Evolutionary conservation across 331 rosid species (phyloP), one percentile per base, ranked within the genome.

Genomic region (Erythrophleum ivorense): DNA sequence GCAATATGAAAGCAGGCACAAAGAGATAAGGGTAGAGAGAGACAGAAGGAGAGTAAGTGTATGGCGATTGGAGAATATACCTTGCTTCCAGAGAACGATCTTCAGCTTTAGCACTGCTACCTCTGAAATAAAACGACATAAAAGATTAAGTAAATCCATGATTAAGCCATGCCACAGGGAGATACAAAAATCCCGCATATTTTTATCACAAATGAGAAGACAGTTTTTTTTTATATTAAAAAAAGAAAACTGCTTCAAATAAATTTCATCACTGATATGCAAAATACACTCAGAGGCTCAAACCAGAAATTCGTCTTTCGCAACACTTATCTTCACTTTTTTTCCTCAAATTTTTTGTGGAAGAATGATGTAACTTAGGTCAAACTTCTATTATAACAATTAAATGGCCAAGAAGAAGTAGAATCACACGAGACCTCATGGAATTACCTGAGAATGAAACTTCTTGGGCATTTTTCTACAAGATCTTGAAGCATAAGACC

Each of bases 21-120:
- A 19, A 11, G 31, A 13, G 52, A 65, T 50, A 5, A 65, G 34
- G 77, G 33, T 60, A 40, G 58, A 46, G 80, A 59, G 55, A 62
- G 13, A 33, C n/a, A 43, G 0, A 24, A 24, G 19, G 54, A 80
- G 80, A 3, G 67, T 54, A 69, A 54, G 58, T 15, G 38, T 57
- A 67, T 24, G 38, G 38, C 31, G 68, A 62, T 33, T 72, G 36
- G 73, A 50, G 41, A 76, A 65, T 40, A 74, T 88, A 94, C 99
- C 94, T 94, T 83, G 94, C 99, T 84, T 90, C 91, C 80, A 86
- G 92, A 81, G 99, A 88, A 60, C 57, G 89, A 69, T 94, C 97
- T 31, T 94, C 95, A 83, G 87, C 85, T 87, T 84, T 94, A 62
- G 87, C 91, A 81, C 87, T 91, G 88, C 94, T 92, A 58, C 89